Evolutionary conservation across 2,329 filamentous ascomycete genomes (phyloP), one percentile per base, ranked within the genome.

Genomic region (Aspergillus costaricaensis): DNA sequence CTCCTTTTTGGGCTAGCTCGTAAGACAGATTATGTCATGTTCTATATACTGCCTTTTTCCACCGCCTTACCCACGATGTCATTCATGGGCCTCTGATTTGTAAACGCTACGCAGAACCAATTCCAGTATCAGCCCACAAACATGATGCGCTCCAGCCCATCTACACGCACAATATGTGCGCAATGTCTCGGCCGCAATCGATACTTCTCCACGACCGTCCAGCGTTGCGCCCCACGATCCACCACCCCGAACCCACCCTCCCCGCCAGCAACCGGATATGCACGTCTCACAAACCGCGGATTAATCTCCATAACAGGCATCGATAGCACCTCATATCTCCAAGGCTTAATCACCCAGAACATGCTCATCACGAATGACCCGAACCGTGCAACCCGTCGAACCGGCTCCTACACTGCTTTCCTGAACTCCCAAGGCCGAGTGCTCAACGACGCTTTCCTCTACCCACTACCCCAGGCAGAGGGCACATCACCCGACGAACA

Each of bases 361-460:
- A 84, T 92, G 64, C 75, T 85, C 55, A 77, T 83, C 0, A 70
- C 70, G 14, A 76, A 74, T 50, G 73, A 79, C 7, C 71, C 75
- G 65, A 79, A 61, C 71, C 76, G 62, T 62, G 70, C 64, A 43
- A 65, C 70, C 56, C 70, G 67, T 57, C 70, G 62, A 3, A 77
- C 79, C 0, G 88, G 87, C 4, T 88, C 90, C 74, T 98, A 96
- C 77, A 84, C 89, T 6, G 91, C 88, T 0, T 96, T 99, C 70
- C 82, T 99, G 44, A 96, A 90, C 67, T 91, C 94, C 7, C 86
- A 87, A 62, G 95, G 95, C 44, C 86, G 93, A 59, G 85, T 99
- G 9, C 80, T 97, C 47, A 86, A 94, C 79, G 95, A 99, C 78
- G 90, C 92, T 55, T 96, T 98, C 76, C 82, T 99, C 51, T 97